Evolutionary conservation across 257 asterid genomes (phyloP), one percentile per base, ranked within the genome.

Genomic region (Striga asiatica): DNA sequence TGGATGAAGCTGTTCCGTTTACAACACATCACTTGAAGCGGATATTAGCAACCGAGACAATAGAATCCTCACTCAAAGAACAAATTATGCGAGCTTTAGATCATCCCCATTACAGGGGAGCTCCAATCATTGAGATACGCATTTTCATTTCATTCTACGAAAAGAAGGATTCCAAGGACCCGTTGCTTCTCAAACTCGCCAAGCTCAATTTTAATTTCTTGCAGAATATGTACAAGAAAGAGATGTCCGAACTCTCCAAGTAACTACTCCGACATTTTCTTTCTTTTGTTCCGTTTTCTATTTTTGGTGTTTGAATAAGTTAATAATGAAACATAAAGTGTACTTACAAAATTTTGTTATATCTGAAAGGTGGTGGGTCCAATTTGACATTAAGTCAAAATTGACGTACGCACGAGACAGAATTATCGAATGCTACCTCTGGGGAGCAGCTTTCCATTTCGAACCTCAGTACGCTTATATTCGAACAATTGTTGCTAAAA

Each of bases 311-410:
- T n/a, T n/a, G n/a, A n/a, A n/a, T n/a, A n/a, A n/a, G n/a, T n/a
- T n/a, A n/a, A n/a, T n/a, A n/a, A n/a, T n/a, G n/a, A n/a, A n/a
- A n/a, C n/a, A n/a, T n/a, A n/a, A n/a, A n/a, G n/a, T n/a, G n/a
- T n/a, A n/a, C n/a, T n/a, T n/a, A n/a, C n/a, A n/a, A n/a, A n/a
- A n/a, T n/a, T 29, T 29, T 29, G 6, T 29, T 1, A 29, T 0
- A 29, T 29, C 8, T 29, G 6, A 29, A 50, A 68, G 75, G 49
- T 73, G 78, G 78, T 70, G 80, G 77, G 47, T 70, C n/a, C 41
- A 43, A 3, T 71, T 63, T 38, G 77, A 74, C 34, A 34, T 70
- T 1, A 49, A 48, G 62, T 18, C 57, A 1, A 70, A 70, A 17
- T n/a, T 35, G 51, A 34, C 69, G 2, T 70, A 47, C 28, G 50